These are phyloP conservation scores for Talaromyces trachyspermus DNA, from an alignment of 495 filamentous ascomycete species.

Conservation along the genomic window DNA sequence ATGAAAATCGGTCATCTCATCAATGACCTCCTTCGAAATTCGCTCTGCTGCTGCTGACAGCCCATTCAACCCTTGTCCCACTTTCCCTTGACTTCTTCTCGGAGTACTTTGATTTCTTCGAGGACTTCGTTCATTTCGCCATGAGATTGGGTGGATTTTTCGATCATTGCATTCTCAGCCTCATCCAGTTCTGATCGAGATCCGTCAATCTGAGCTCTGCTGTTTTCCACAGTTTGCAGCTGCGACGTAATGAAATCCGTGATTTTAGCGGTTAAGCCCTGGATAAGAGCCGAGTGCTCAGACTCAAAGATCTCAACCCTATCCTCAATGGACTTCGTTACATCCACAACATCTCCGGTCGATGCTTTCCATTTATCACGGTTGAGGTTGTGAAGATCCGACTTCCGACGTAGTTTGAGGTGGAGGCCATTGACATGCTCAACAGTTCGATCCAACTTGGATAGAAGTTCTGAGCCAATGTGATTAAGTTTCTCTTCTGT, in stretches of 20 bases:
- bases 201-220: slow-evolving; percentile 59
- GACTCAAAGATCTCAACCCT: slow-evolving; percentile 60
- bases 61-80: slow-evolving; percentile 78
- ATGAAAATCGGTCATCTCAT: slow-evolving; percentile 76
- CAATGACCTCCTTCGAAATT: slow-evolving; percentile 86
- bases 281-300: slow-evolving; percentile 64
- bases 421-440: slow-evolving; percentile 72
- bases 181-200: slow-evolving; percentile 57
- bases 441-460: slow-evolving; percentile 66
- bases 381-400: slow-evolving; percentile 72
- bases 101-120: slow-evolving; percentile 81
- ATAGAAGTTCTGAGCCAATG: slow-evolving; percentile 67
- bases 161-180: slow-evolving; percentile 57
- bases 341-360: slow-evolving; percentile 61
- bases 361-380: slow-evolving; percentile 70
- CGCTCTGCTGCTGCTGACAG: slow-evolving; percentile 77
- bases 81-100: slow-evolving; percentile 81
- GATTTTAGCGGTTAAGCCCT: slow-evolving; percentile 59
- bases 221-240: slow-evolving; percentile 55
- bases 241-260: slow-evolving; percentile 65
- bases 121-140: slow-evolving; percentile 86
- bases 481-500: slow-evolving; percentile 70
- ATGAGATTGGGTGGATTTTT: slow-evolving; percentile 61
- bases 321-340: slow-evolving; percentile 68
- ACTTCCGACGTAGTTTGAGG: slow-evolving; percentile 73